These are phyloP conservation scores for Talinum fruticosum DNA, from an alignment of 148 eudicot species.

Conservation along the genomic window DNA sequence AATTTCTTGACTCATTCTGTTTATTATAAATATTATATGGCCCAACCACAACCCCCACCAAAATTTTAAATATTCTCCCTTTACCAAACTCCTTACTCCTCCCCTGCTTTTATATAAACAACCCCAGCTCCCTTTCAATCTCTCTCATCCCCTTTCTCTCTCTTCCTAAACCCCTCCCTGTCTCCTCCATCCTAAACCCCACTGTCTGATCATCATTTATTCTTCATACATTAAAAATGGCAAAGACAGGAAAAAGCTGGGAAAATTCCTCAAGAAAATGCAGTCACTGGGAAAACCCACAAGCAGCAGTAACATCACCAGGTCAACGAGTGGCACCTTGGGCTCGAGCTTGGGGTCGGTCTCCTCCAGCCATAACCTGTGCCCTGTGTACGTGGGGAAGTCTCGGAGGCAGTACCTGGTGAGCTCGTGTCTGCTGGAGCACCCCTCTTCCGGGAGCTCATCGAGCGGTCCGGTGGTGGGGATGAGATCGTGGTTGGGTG, in stretches of 20 bases:
- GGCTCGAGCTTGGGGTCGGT: neutral
- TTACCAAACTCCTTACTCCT: constrained; percentile 6
- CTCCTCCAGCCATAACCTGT: constrained; percentile 2
- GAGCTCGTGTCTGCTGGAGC: constrained; percentile 34
- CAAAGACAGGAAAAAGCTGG: constrained; percentile 35
- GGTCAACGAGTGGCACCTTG: neutral
- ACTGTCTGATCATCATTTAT: neutral
- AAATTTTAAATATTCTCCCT: neutral
- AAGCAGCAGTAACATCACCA: neutral
- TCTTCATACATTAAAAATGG: constrained; percentile 16
- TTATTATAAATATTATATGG: neutral
- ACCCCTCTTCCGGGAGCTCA: constrained; percentile 49
- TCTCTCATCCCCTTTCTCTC: constrained; percentile 7
- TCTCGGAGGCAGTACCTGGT: constrained; percentile 45
- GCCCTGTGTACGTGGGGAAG: constrained; percentile 51
- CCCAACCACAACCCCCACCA: neutral
- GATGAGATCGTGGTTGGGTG: constrained; percentile 37
- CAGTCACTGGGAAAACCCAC: constrained; percentile 33
- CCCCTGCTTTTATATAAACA: constrained; percentile 12
- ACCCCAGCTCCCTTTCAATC: constrained; percentile 20
- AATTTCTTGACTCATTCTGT: constrained; percentile 1
- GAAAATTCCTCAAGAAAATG: constrained; percentile 39
- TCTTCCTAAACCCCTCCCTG: constrained; percentile 3
- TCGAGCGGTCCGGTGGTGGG: constrained; percentile 22
- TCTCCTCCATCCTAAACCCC: neutral